Conservation (phyloP, 768 basidiomycete genomes). For the Russula sp. region DNA sequence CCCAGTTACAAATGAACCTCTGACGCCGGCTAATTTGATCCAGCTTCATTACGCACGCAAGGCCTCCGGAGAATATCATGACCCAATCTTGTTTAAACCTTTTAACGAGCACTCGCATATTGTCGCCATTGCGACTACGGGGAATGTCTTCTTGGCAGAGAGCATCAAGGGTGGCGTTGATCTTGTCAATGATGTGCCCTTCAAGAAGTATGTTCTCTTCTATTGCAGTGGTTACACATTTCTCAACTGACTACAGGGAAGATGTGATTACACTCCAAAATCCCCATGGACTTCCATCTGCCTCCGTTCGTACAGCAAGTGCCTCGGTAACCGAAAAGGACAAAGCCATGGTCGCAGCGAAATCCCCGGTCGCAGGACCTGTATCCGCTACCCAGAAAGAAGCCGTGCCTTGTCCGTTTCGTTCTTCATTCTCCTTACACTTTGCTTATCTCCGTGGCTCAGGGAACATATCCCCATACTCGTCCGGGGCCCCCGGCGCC, state of each 20-base stretch:
- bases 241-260: constrained; percentile 39
- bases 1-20: constrained; percentile 66
- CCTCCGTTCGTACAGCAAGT: constrained; percentile 38
- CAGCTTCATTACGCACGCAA: constrained; percentile 80
- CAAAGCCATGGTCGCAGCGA: constrained; percentile 34
- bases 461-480: constrained; percentile 93
- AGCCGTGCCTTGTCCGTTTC: constrained; percentile 56
- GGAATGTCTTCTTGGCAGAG: constrained; percentile 90
- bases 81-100: constrained; percentile 96
- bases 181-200: constrained; percentile 76
- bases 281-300: constrained; percentile 67
- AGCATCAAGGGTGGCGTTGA: constrained; percentile 84
- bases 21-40: constrained; percentile 69
- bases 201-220: constrained; percentile 59
- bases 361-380: constrained; percentile 20
- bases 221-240: constrained; percentile 11
- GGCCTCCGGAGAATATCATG: constrained; percentile 80
- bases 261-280: constrained; percentile 96
- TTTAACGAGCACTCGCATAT: constrained; percentile 97
- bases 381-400: constrained; percentile 26
- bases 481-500: constrained; percentile 84
- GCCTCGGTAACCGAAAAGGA: constrained; percentile 29
- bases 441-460: constrained; percentile 7
- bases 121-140: constrained; percentile 81
- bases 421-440: neutral